Evolutionary conservation across 805 yeast genomes (phyloP).

Genomic region (Schwanniomyces pseudopolymorphus): DNA sequence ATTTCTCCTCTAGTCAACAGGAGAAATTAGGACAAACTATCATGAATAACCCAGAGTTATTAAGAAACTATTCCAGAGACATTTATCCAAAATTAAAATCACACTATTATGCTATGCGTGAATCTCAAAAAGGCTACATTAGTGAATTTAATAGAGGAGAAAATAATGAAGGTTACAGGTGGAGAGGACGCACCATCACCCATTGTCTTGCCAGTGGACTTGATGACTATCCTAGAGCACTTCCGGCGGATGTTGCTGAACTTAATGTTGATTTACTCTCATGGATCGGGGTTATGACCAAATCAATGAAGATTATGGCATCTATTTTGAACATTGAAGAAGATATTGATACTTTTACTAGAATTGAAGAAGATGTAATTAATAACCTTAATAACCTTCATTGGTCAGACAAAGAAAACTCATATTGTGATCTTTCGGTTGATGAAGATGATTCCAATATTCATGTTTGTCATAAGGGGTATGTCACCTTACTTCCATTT

Average conservation of each 20-base stretch:
- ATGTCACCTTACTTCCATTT: conserved; percentile 84
- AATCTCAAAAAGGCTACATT: conserved; percentile 73
- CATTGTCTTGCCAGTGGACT: conserved; percentile 92
- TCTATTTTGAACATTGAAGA: conserved; percentile 53
- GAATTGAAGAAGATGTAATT: conserved; percentile 55
- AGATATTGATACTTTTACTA: conserved; percentile 55
- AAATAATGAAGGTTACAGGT: conserved; percentile 69
- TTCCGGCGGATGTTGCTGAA: conserved; percentile 81
- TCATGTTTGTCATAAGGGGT: conserved; percentile 86
- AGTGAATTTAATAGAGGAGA: conserved; percentile 65
- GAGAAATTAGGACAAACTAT: conserved; percentile 51
- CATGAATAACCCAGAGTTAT: conserved; percentile 55
- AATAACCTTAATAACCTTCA: conserved; percentile 70
- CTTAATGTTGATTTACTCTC: conserved; percentile 84
- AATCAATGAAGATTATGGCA: conserved; percentile 76
- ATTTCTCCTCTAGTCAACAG: conserved; percentile 5
- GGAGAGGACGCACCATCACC: conserved; percentile 87
- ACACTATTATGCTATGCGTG: conserved; percentile 84
- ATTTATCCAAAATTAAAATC: conserved; percentile 74
- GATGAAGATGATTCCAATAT: conserved; percentile 66
- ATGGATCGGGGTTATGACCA: conserved; percentile 94
- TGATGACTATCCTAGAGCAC: conserved; percentile 92
- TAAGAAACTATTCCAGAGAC: conserved; percentile 54
- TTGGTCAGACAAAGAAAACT: conserved; percentile 67
- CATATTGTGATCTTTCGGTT: conserved; percentile 83